Conservation (phyloP, 148 eudicot species). For the Silene latifolia region DNA sequence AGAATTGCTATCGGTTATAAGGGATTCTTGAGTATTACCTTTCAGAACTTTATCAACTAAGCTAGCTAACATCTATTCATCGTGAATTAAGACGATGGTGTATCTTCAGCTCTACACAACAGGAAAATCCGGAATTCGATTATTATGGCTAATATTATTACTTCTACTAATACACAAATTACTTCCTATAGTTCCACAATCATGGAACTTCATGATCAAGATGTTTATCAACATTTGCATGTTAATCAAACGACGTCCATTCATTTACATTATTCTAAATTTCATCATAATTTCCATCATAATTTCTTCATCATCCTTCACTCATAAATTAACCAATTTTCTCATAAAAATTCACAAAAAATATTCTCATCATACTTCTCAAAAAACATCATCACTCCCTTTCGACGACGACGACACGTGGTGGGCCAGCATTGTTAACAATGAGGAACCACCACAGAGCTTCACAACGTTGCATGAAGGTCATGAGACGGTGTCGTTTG, state of each 20-base stretch:
- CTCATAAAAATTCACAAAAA: conserved; percentile 7
- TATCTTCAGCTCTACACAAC: not conserved
- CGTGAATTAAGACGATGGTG: not conserved
- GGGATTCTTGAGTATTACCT: no score
- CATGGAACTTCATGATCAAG: not conserved
- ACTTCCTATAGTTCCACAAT: conserved; percentile 6
- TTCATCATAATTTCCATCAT: conserved; percentile 46
- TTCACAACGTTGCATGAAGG: not conserved
- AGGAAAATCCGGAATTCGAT: not conserved
- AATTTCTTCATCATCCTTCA: conserved; percentile 32
- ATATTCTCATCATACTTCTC: not conserved
- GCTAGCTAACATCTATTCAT: not conserved
- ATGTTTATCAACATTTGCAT: conserved; percentile 4
- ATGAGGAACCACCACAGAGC: not conserved
- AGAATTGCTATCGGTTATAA: no score
- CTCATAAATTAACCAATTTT: conserved; percentile 11
- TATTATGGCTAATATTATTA: conserved; percentile 9
- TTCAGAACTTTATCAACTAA: no score
- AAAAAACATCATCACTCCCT: not conserved
- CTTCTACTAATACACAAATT: not conserved
- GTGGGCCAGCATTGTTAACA: conserved; percentile 11
- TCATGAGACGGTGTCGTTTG: conserved; percentile 11
- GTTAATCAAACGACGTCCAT: conserved; percentile 29
- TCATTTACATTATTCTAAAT: conserved; percentile 42
- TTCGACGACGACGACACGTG: conserved; percentile 23